These are phyloP conservation scores for Crithidia fasciculata DNA, from an alignment of 208 protist species.

Conservation along the genomic window DNA sequence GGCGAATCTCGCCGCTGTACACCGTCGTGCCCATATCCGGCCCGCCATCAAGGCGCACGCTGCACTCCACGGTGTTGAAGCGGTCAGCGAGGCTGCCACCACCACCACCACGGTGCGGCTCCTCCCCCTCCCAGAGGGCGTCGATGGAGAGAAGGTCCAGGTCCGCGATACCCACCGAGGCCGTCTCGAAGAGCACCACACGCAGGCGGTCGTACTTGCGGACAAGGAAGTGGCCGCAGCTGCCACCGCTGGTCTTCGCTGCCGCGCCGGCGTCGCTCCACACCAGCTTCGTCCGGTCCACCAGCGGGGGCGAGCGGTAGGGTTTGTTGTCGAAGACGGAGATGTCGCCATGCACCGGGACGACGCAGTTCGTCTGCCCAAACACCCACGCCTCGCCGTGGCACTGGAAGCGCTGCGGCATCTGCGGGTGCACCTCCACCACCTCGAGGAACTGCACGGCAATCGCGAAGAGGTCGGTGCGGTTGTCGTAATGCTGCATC, in stretches of 20 bases:
- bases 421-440: slow-evolving; percentile 49
- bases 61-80: slow-evolving; percentile 40
- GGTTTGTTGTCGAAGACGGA: slow-evolving; percentile 42
- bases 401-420: slow-evolving; percentile 72
- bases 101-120: not conserved
- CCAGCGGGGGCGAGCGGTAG: slow-evolving; percentile 60
- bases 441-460: slow-evolving; percentile 72
- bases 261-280: slow-evolving; percentile 39
- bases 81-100: slow-evolving; percentile 24
- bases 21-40: slow-evolving; percentile 9
- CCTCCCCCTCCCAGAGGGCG: slow-evolving; percentile 43
- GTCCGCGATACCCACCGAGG: slow-evolving; percentile 66
- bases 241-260: not conserved
- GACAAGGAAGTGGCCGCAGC: slow-evolving; percentile 58
- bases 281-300: slow-evolving; percentile 44
- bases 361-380: slow-evolving; percentile 30
- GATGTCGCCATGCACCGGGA: slow-evolving; percentile 21
- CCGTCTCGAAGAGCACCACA: slow-evolving; percentile 71
- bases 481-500: slow-evolving; percentile 33
- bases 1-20: slow-evolving; percentile 43
- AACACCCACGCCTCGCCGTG: slow-evolving; percentile 81
- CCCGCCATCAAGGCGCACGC: slow-evolving; percentile 30
- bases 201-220: slow-evolving; percentile 76
- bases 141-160: slow-evolving; percentile 60
- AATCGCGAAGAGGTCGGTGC: slow-evolving; percentile 49